Evolutionary conservation across 345 rosid genomes (phyloP).

Genomic region (Camelina sativa): DNA sequence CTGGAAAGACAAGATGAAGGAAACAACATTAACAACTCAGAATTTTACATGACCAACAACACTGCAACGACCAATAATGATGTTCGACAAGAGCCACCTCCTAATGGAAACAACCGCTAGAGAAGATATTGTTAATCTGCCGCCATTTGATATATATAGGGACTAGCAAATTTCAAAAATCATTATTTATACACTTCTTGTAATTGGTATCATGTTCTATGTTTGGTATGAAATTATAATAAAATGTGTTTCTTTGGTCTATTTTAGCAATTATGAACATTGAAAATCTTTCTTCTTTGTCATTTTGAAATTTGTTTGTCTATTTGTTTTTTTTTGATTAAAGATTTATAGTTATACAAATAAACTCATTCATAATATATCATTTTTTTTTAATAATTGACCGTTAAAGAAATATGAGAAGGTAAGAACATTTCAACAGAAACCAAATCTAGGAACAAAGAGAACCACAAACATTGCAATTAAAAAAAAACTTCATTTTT

Average conservation of each 20-base stretch:
- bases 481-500: no score
- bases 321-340: background rate
- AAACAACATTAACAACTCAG: conserved; percentile 5
- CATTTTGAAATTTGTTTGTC: background rate
- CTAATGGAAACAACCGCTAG: background rate
- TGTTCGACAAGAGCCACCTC: conserved; percentile 7
- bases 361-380: no score
- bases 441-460: no score
- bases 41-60: conserved; percentile 13
- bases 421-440: no score
- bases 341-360: no score
- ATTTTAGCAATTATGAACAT: background rate
- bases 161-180: background rate
- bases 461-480: no score
- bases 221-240: background rate
- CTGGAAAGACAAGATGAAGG: background rate
- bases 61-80: background rate
- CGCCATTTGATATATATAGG: background rate
- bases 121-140: background rate
- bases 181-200: background rate
- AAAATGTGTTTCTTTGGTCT: background rate
- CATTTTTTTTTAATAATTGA: no score
- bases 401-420: no score
- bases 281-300: background rate
- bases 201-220: background rate